Evolutionary conservation across 2,329 filamentous ascomycete genomes (phyloP).

Genomic region (Penicillium sclerotigenum): DNA sequence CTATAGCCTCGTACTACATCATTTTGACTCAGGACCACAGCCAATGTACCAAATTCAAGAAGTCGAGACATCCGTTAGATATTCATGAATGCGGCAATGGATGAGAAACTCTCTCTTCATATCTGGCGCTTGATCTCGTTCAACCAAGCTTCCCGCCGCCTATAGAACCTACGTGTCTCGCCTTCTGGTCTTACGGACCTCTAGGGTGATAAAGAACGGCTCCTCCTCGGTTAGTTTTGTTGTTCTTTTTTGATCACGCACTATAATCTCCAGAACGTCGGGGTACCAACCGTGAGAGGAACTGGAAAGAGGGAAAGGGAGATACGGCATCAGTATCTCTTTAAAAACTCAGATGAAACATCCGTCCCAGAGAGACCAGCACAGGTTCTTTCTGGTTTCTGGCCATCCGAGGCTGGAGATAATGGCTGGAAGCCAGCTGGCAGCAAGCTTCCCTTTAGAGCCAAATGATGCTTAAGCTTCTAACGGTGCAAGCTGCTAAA

Average conservation of each 20-base stretch:
- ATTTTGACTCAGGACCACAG: slow-evolving; percentile 1
- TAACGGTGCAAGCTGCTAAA: background rate
- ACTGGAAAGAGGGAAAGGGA: slow-evolving; percentile 1
- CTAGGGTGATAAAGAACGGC: background rate
- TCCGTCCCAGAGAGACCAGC: background rate
- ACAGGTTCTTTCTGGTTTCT: background rate
- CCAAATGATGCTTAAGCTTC: background rate
- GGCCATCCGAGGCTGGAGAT: background rate
- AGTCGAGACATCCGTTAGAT: background rate
- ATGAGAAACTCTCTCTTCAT: slow-evolving; percentile 8
- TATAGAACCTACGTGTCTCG: slow-evolving; percentile 2
- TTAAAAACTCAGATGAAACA: background rate
- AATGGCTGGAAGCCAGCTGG: background rate
- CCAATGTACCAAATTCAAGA: background rate
- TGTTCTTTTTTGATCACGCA: slow-evolving; percentile 10
- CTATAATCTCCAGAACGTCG: slow-evolving; percentile 6
- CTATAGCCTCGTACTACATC: slow-evolving; percentile 9
- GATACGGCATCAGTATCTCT: background rate
- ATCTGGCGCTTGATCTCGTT: slow-evolving; percentile 10
- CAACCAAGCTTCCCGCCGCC: background rate
- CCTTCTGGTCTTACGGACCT: background rate
- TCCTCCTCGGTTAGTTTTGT: background rate
- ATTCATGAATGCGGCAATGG: slow-evolving; percentile 12
- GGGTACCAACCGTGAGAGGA: background rate
- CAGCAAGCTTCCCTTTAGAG: background rate